Evolutionary conservation across 169 alveolate genomes (phyloP).

Genomic region (Pseudocohnilembus persalinus): DNA sequence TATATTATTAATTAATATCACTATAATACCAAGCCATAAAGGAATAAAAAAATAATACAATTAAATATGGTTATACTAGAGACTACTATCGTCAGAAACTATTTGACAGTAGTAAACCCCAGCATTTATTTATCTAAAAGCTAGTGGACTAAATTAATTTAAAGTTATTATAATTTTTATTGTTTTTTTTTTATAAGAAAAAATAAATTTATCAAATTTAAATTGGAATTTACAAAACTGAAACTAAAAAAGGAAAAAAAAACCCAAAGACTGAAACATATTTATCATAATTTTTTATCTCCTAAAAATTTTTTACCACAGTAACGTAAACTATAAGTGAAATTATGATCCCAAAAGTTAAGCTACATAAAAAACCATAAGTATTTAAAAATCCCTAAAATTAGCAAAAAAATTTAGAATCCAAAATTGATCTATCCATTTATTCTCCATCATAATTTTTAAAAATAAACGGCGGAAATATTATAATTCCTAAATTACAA

Average conservation of each 20-base stretch:
- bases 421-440: background rate
- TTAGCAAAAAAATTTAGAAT: background rate
- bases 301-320: background rate
- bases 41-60: background rate
- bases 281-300: background rate
- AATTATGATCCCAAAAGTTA: background rate
- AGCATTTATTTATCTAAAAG: background rate
- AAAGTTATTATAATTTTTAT: too few relatives aligned
- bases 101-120: background rate
- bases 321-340: background rate
- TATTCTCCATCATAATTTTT: background rate
- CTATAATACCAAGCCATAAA: background rate
- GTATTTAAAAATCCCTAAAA: background rate
- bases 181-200: too few relatives aligned
- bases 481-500: background rate
- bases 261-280: background rate
- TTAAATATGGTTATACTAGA: background rate
- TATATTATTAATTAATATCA: too few relatives aligned
- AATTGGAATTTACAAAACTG: background rate
- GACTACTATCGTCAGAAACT: background rate
- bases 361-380: background rate
- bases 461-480: background rate
- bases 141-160: background rate
- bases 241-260: background rate
- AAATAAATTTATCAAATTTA: background rate